A percentile compares a stretch with the other conserved stretches of the same genome.
These are phyloP conservation scores for Cyberlindnera amylophila DNA, from an alignment of 805 yeast species.

Conservation along the genomic window DNA sequence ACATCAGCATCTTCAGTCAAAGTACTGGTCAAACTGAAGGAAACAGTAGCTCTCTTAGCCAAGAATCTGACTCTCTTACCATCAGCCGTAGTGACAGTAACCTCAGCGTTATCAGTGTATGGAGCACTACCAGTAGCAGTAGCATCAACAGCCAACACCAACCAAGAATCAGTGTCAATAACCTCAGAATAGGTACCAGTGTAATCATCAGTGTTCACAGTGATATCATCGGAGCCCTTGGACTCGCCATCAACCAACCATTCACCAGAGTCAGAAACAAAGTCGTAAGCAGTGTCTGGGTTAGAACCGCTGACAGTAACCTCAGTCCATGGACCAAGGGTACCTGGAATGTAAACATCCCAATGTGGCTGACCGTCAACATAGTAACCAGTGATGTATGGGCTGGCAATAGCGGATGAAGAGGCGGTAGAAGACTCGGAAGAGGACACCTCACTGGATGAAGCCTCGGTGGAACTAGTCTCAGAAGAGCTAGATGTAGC, in stretches of 20 bases:
- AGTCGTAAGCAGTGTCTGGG: slow-evolving; percentile 14
- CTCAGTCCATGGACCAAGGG: slow-evolving; percentile 18
- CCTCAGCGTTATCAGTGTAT: slow-evolving; percentile 3
- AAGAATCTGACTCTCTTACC: slow-evolving; percentile 4
- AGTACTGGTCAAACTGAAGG: slow-evolving; percentile 2
- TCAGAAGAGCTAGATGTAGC: too few relatives aligned
- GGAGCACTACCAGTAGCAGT: slow-evolving; percentile 4
- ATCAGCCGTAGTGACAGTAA: slow-evolving; percentile 2
- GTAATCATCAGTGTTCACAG: slow-evolving; percentile 1
- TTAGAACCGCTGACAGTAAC: slow-evolving; percentile 14
- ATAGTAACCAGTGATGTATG: slow-evolving; percentile 20
- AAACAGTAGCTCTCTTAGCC: slow-evolving; percentile 5
- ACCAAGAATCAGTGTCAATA: background rate
- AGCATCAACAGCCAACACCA: slow-evolving; percentile 4
- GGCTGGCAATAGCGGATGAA: too few relatives aligned
- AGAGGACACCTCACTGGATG: too few relatives aligned
- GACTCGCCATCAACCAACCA: slow-evolving; percentile 3
- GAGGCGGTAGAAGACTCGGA: too few relatives aligned
- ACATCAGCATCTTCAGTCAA: too few relatives aligned
- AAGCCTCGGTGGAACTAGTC: background rate
- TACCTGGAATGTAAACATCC: slow-evolving; percentile 19
- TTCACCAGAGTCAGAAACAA: slow-evolving; percentile 11
- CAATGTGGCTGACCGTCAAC: slow-evolving; percentile 22
- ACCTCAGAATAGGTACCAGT: background rate
- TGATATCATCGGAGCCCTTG: slow-evolving; percentile 10